Conservation (phyloP, 163 green algal species). For the Chlamydomonas reinhardtii region DNA sequence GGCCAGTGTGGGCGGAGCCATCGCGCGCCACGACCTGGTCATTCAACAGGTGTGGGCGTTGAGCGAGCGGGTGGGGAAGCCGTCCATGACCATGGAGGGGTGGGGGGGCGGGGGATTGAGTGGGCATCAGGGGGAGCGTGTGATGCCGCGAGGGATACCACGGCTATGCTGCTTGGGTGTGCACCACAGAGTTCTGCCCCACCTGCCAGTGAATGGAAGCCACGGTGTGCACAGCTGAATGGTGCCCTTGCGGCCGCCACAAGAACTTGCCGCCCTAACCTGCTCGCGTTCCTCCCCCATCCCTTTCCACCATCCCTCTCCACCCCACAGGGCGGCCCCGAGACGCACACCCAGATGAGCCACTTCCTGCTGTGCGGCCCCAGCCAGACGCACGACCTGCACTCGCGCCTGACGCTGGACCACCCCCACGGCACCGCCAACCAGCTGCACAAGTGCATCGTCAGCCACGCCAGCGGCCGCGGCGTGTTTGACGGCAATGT, state of each 20-base stretch:
- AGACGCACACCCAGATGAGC: conserved; percentile 81
- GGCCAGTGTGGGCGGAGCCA: conserved; percentile 76
- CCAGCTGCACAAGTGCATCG: conserved; percentile 99
- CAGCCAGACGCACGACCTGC: conserved; percentile 95
- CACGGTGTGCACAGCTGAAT: too few relatives aligned
- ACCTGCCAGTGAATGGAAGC: too few relatives aligned
- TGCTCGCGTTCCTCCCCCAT: too few relatives aligned
- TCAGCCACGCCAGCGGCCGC: conserved; percentile 68
- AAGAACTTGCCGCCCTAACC: too few relatives aligned
- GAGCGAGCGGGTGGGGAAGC: too few relatives aligned
- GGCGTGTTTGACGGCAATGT: conserved; percentile 99
- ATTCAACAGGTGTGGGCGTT: conserved; percentile 75
- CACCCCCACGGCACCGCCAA: conserved; percentile 86
- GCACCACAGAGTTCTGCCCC: too few relatives aligned
- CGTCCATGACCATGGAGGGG: too few relatives aligned
- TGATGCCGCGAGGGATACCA: too few relatives aligned
- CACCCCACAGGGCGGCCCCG: conserved; percentile 52
- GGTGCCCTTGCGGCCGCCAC: too few relatives aligned
- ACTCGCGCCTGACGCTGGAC: conserved; percentile 90
- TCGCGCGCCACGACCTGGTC: conserved; percentile 91
- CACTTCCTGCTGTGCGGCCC: conserved; percentile 90
- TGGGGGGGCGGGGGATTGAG: too few relatives aligned
- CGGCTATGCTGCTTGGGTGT: too few relatives aligned
- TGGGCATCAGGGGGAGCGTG: too few relatives aligned
- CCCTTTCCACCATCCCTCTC: not conserved